Evolutionary conservation across 2,329 filamentous ascomycete species (phyloP), one percentile per base, ranked within the genome.

Genomic region (Fusarium floridanum): DNA sequence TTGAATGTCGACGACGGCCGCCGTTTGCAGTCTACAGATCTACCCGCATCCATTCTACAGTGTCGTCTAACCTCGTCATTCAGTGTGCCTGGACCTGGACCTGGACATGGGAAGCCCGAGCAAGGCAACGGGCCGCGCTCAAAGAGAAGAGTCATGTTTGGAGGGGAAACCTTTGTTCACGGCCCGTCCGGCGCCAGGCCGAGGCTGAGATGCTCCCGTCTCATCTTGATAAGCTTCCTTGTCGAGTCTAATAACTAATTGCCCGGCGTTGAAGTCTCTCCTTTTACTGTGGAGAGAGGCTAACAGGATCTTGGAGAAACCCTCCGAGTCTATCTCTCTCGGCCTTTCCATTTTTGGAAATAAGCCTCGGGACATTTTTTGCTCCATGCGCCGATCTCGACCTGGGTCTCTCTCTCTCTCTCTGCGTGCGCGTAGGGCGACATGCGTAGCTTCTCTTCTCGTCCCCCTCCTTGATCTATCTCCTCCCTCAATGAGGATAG

Each of bases 41-140:
- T 61, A 22, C 11, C 41, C 22, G 20, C 11, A 45, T 45, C 20
- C 14, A 27, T 36, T 57, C 55, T 57, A 36, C 34, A 59, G 22
- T 37, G 55, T 6, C 14, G 2, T 37, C 32, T 67, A 64, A 32
- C 66, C 64, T 63, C 37, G 37, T 67, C n/a, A 29, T 43, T 56
- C 11, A 10, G 48, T 37, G 48, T 61, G 41, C 41, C 41, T 74
- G 36, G 29, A 12, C 32, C 32, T 74, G 39, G 29, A n/a, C 41
- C 11, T 74, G 36, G 27, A 48, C 37, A 39, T 39, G 39, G 63
- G 41, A 27, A 61, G 59, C 43, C 37, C 66, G 69, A 61, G 41
- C 66, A 74, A 61, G 41, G 55, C 36, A 68, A 68, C 70, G 65
- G 61, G 60, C 64, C 64, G 39, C 56, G 14, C 32, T 59, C 61